Base-by-base conservation (phyloP, 1,284 basidiomycete species). In the Mycena citricolor region DNA sequence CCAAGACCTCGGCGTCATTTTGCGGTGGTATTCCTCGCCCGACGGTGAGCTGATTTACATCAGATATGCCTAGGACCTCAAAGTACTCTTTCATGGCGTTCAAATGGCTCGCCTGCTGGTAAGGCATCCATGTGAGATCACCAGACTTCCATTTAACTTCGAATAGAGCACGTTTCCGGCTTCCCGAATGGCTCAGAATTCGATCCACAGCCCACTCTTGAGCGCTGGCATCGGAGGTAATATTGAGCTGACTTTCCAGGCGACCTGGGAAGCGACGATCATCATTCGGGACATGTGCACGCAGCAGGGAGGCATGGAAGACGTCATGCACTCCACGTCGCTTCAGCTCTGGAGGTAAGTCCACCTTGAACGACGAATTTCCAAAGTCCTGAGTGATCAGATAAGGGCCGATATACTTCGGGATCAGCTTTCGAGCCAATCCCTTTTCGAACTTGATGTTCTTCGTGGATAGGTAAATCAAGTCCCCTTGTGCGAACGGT, bases 31-130 rank as follows among this genome's bases (percentile, higher is more conserved):
- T 35, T 8, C 33, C 33, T 7, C 5, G 6, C 33, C 33, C 33
- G 19, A 21, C 20, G 19, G 69, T 60, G 66, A 61, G 50, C 13
- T 49, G 21, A 49, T 67, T 25, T 52, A 54, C 34, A 58, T 39
- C 16, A 4, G n/a, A 10, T 22, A 44, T 58, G 4, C 50, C 44
- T 26, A 58, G 37, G 5, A 48, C 47, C 13, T 54, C 50, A 8
- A 57, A 41, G 29, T 54, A 49, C 20, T 47, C 47, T 14, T 34
- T 35, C 19, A 35, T 10, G 7, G 33, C 33, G 5, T 21, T 5
- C 6, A 35, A 17, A 5, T 20, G 5, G 6, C 14, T 8, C 33
- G 33, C 33, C 17, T 35, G 33, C 10, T 35, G 19, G 17, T 35
- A 35, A 2, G 49, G 49, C 25, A 59, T 36, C 14, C 47, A 42